Conservation (phyloP, 768 basidiomycete genomes). For the Sarcodon sp. region DNA sequence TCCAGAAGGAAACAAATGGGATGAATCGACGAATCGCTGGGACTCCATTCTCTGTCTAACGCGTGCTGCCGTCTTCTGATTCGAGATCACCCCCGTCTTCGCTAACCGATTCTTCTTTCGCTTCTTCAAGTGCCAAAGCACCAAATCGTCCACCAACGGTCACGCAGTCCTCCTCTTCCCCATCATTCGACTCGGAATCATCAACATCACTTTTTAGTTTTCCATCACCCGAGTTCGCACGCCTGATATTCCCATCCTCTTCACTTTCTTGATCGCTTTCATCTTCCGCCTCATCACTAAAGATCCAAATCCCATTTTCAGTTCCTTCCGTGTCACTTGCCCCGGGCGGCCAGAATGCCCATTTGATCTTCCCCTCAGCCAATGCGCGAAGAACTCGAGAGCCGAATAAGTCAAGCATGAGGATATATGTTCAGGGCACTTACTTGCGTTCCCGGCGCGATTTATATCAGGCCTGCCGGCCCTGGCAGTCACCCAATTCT, state of each 20-base stretch:
- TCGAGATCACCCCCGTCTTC: constrained; percentile 11
- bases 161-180: constrained; percentile 5
- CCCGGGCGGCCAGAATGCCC: constrained; percentile 79
- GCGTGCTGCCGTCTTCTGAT: constrained; percentile 2
- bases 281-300: constrained; percentile 8
- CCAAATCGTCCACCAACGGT: constrained; percentile 19
- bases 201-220: constrained; percentile 21
- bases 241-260: constrained; percentile 16
- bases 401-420: neutral
- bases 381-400: constrained; percentile 62
- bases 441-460: constrained; percentile 82
- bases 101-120: constrained; percentile 16
- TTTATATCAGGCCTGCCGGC: constrained; percentile 82
- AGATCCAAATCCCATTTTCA: constrained; percentile 48
- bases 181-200: constrained; percentile 15
- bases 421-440: constrained; percentile 18
- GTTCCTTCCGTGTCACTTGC: constrained; percentile 14
- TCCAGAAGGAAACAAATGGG: no score
- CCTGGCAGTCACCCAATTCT: constrained; percentile 85
- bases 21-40: no score
- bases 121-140: constrained; percentile 25
- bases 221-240: constrained; percentile 6
- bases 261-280: constrained; percentile 10
- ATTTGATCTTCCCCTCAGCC: constrained; percentile 68
- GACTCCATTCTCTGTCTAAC: neutral